Evolutionary conservation across 2,329 filamentous ascomycete genomes (phyloP), one percentile per base, ranked within the genome.

Genomic region (Aspergillus ochraceoroseus): DNA sequence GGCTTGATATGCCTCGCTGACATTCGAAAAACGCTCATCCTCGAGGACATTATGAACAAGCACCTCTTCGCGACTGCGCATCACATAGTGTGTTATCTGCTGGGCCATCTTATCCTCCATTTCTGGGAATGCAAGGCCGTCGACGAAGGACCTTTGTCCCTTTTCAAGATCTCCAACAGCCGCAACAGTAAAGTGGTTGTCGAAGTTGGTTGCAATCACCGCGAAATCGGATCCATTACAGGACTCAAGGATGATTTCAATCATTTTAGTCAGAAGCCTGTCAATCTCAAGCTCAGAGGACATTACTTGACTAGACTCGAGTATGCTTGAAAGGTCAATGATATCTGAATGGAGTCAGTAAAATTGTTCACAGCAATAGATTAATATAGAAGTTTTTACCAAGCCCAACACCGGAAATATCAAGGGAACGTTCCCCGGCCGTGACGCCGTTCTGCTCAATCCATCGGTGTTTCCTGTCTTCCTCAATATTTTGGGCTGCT

Each of bases 221-320:
- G 74, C 77, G 18, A 79, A 68, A 25, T 79, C 76, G 2, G 77
- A 78, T 0, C 70, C 70, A 14, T 77, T 78, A 11, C 78, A 80
- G 1, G 76, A 78, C 51, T 82, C 78, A 5, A 82, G 61, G 20
- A 82, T 80, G 46, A 82, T 81, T 41, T 76, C 74, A 11, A 77
- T 75, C 71, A 83, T 79, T 58, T 80, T 81, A 2, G 72, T 70
- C 40, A 82, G 65, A 3, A 83, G 66, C 34, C 74, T 75, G 44
- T 82, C 78, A 28, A 82, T 75, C 46, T 80, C 73, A 11, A 83
- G 66, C 52, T 82, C 79, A 9, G 77, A 81, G 5, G 79, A 82
- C 49, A 83, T 72, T 4, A 82, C 70, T 56, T 82, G 79, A 38
- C 75, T 80, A 17, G 77, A 80, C 50, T 82, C 77, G 3, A 83